Conservation (phyloP, 768 basidiomycete genomes). For the Dioszegia hungarica region DNA sequence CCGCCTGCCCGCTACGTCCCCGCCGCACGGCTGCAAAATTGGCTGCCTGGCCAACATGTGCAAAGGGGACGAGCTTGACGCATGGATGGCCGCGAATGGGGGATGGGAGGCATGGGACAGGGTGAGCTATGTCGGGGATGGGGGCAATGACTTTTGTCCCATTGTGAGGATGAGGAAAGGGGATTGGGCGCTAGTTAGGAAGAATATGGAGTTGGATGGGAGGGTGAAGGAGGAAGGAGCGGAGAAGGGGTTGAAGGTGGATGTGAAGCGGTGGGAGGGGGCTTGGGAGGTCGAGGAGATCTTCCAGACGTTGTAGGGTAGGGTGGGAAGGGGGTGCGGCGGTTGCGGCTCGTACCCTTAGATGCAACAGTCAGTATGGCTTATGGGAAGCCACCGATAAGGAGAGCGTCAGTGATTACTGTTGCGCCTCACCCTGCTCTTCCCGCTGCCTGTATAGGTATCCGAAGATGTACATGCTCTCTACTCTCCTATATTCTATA, state of each 20-base stretch:
- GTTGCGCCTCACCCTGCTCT: too few species aligned
- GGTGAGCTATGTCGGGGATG: slow-evolving; percentile 88
- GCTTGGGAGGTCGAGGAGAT: slow-evolving; percentile 93
- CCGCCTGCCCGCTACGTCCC: slow-evolving; percentile 67
- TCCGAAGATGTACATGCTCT: not conserved
- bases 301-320: slow-evolving; percentile 16
- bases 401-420: too few species aligned
- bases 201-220: slow-evolving; percentile 68
- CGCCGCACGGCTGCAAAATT: slow-evolving; percentile 75
- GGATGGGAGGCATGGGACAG: slow-evolving; percentile 61
- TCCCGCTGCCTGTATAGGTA: not conserved
- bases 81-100: slow-evolving; percentile 63
- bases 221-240: slow-evolving; percentile 70
- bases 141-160: slow-evolving; percentile 92
- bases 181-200: slow-evolving; percentile 77
- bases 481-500: slow-evolving; percentile 34
- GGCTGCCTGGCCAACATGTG: slow-evolving; percentile 98
- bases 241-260: slow-evolving; percentile 61
- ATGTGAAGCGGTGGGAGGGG: slow-evolving; percentile 79
- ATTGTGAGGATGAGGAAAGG: slow-evolving; percentile 72
- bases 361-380: too few species aligned
- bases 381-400: too few species aligned
- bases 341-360: too few species aligned
- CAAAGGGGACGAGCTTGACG: slow-evolving; percentile 94
- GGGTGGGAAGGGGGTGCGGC: too few species aligned